Base-by-base conservation (phyloP, 1,284 basidiomycete genomes). In the Irpex sp. region DNA sequence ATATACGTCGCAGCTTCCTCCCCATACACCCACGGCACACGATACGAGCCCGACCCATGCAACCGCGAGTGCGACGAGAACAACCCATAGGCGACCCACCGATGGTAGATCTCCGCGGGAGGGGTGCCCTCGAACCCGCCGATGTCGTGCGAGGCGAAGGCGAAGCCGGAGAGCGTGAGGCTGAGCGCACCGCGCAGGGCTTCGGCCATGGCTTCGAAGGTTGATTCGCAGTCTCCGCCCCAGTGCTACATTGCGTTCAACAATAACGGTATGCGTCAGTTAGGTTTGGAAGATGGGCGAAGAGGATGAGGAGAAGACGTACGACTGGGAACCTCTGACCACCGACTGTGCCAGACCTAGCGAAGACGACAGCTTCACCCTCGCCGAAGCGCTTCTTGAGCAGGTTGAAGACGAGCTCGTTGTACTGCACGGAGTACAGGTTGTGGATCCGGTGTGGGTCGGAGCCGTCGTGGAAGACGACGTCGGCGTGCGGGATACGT, bases 161-260 rank as follows among this genome's bases (percentile, higher is more conserved):
- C 85, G 67, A 90, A 90, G 3, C 88, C 88, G 18, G 87, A 90
- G 1, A 80, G 65, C 1, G 85, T 86, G 64, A 91, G 73, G 58
- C 85, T 87, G 36, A 91, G 74, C 8, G 82, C 82, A 6, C 89
- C 88, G 5, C 88, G 80, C 48, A 90, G 75, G 0, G 86, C 83
- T 73, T 91, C 88, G 0, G 85, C 85, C 88, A 91, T 91, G 5
- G 87, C 89, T 69, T 89, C 87, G 73, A 83, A 90, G 0, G 87
- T 88, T 12, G 85, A 87, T 71, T 90, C 88, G 72, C 87, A 90
- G 65, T 91, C 88, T 2, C 88, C 88, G 36, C 88, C 87, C 88
- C 88, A 90, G 68, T 88, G 85, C 72, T 86, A 74, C 14, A 56
- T 74, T 23, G n/a, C n/a, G n/a, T 23, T 23, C 23, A n/a, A n/a